Evolutionary conservation across 2,329 filamentous ascomycete species (phyloP).

Genomic region (Monosporascus ibericus): DNA sequence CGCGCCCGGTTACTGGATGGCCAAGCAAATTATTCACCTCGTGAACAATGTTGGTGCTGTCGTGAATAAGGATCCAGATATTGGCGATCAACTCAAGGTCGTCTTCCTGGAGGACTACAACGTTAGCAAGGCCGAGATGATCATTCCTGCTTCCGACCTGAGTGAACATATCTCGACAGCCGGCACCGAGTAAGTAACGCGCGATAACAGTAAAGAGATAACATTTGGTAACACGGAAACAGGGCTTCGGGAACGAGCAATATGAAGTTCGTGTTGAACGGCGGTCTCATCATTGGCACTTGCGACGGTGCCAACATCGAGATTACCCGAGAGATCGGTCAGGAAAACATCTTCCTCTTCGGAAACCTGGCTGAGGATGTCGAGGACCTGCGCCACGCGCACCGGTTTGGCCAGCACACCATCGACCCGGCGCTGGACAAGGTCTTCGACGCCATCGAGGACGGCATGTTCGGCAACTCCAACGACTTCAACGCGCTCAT

Average conservation of each 20-base stretch:
- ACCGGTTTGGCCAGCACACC: conserved; percentile 75
- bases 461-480: conserved; percentile 73
- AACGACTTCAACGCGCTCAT: conserved; percentile 77
- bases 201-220: background rate
- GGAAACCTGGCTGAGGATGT: conserved; percentile 94
- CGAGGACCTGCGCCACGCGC: conserved; percentile 85
- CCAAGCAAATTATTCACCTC: conserved; percentile 96
- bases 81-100: conserved; percentile 93
- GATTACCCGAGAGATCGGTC: conserved; percentile 93
- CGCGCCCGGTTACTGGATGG: conserved; percentile 99
- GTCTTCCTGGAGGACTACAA: conserved; percentile 98
- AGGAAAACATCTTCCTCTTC: conserved; percentile 98
- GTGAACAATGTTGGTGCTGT: conserved; percentile 87
- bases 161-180: conserved; percentile 98
- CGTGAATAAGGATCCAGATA: conserved; percentile 86
- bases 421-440: conserved; percentile 70
- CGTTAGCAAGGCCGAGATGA: conserved; percentile 98
- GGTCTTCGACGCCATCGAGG: conserved; percentile 80
- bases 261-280: conserved; percentile 99
- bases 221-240: conserved; percentile 1
- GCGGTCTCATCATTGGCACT: conserved; percentile 93
- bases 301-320: conserved; percentile 98
- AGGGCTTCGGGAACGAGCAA: conserved; percentile 81
- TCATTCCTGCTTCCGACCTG: conserved; percentile 87
- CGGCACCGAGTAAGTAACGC: conserved; percentile 67